A percentile compares a stretch with the other conserved stretches of the same genome.
phyloP scores from a whole-genome alignment of 345 rosid genomes.

The Eucalyptus sp. region DNA sequence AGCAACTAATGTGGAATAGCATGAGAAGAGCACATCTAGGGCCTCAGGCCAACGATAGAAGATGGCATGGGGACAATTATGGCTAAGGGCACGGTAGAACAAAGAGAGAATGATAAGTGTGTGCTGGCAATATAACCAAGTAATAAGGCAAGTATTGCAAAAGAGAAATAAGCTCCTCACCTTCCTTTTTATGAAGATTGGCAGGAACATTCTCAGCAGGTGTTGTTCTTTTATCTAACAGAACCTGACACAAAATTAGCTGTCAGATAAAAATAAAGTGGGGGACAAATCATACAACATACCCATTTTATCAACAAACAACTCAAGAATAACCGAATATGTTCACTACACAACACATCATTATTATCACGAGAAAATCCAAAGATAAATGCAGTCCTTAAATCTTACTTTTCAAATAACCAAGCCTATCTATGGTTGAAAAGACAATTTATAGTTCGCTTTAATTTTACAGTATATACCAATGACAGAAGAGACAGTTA shows the following conservation, averaged over 20 bases:
- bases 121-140: neutral
- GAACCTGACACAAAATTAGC: slow-evolving; percentile 2
- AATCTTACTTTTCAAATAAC: neutral
- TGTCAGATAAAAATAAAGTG: neutral
- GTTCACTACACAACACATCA: neutral
- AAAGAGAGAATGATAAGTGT: neutral
- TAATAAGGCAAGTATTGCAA: neutral
- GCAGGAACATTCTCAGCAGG: slow-evolving; percentile 17
- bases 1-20: neutral
- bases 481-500: neutral
- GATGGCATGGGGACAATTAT: neutral
- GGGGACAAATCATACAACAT: neutral
- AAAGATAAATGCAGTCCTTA: neutral
- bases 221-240: slow-evolving; percentile 20
- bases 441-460: neutral
- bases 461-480: neutral
- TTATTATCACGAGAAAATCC: neutral
- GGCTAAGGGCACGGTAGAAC: neutral
- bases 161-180: slow-evolving; percentile 4
- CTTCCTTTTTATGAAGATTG: slow-evolving; percentile 29
- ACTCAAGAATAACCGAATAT: neutral
- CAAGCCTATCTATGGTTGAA: neutral
- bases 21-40: neutral
- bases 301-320: neutral
- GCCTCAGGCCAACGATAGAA: neutral